Percentiles rank a stretch among this genome's conserved stretches.
Evolutionary conservation across 345 rosid genomes (phyloP).

Genomic region (Dimocarpus longan): DNA sequence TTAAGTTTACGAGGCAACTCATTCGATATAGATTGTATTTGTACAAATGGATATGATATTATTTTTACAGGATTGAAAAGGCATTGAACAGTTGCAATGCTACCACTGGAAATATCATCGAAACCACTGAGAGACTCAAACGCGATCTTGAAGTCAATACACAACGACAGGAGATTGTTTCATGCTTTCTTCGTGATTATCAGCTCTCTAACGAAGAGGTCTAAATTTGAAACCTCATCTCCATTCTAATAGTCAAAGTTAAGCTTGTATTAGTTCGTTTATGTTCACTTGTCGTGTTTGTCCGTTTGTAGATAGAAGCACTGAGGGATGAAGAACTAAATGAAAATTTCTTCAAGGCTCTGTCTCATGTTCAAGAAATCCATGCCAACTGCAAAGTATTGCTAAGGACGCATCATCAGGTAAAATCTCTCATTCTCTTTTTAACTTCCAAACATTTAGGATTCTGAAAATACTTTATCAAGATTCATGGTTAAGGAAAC

Average conservation of each 20-base stretch:
- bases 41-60: background rate
- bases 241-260: background rate
- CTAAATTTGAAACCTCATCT: constrained; percentile 2
- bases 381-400: constrained; percentile 94
- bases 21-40: background rate
- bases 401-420: constrained; percentile 97
- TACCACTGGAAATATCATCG: constrained; percentile 85
- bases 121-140: constrained; percentile 91
- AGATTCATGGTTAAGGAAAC: background rate
- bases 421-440: constrained; percentile 24
- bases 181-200: constrained; percentile 94
- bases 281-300: background rate
- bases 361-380: constrained; percentile 92
- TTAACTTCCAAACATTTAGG: constrained; percentile 1
- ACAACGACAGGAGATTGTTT: constrained; percentile 92
- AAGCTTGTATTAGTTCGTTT: background rate
- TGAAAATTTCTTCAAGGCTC: constrained; percentile 89
- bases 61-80: constrained; percentile 62
- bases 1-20: background rate
- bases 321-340: constrained; percentile 84
- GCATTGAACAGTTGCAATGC: constrained; percentile 84
- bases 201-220: constrained; percentile 95
- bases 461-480: background rate
- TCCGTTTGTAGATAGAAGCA: constrained; percentile 66
- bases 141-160: constrained; percentile 86